Evolutionary conservation across 441 rosid species (phyloP).

Genomic region (Viola pubescens): DNA sequence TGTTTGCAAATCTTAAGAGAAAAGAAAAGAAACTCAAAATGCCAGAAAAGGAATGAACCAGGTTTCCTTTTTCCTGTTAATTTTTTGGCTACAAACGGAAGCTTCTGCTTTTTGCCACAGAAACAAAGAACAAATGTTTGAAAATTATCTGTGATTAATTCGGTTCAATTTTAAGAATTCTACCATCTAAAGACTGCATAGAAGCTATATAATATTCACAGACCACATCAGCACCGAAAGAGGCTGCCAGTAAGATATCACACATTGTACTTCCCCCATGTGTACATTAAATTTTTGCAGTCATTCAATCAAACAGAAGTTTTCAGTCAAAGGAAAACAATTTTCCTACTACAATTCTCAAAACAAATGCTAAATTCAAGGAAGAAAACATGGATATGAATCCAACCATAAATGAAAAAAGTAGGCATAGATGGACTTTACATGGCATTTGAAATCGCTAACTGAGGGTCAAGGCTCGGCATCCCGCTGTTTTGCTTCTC

Average conservation of each 20-base stretch:
- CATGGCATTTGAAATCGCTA: constrained; percentile 26
- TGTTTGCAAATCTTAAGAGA: no score
- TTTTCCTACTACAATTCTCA: not conserved
- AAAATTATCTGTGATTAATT: no score
- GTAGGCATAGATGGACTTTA: constrained; percentile 19
- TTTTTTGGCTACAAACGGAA: not conserved
- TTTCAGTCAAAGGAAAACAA: not conserved
- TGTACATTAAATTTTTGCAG: not conserved
- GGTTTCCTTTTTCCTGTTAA: no score
- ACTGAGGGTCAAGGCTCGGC: constrained; percentile 39
- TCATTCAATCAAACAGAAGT: not conserved
- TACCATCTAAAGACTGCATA: not conserved
- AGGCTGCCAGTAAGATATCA: no score
- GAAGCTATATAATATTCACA: not conserved
- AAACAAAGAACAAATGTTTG: not conserved
- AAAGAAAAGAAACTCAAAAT: no score
- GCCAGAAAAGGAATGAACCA: no score
- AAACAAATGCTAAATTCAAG: not conserved
- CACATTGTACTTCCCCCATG: not conserved
- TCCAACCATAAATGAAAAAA: not conserved
- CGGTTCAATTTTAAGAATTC: no score
- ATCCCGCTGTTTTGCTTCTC: constrained; percentile 33
- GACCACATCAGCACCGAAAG: not conserved
- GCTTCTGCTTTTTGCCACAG: not conserved
- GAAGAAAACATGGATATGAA: not conserved